Conservation (phyloP, 2,329 filamentous ascomycete genomes). For the Hymenoscyphus albidus region DNA sequence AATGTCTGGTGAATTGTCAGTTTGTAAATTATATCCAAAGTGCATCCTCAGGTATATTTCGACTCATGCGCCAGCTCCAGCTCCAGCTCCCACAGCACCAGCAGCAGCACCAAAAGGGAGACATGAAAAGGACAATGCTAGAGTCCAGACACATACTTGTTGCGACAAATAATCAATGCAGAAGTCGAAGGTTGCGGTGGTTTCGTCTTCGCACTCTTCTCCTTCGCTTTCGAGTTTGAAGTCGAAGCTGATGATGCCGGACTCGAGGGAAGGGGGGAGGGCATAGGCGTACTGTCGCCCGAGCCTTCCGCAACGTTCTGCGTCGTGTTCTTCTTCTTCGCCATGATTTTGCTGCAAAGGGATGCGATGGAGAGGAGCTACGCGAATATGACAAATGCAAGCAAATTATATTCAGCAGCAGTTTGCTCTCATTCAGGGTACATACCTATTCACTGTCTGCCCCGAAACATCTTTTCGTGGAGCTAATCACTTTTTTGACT, state of each 20-base stretch:
- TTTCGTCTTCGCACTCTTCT: constrained; percentile 25
- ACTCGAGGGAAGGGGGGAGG: constrained; percentile 15
- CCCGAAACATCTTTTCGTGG: neutral
- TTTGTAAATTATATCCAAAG: neutral
- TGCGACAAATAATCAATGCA: constrained; percentile 59
- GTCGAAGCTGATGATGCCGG: constrained; percentile 20
- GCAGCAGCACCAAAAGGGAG: neutral
- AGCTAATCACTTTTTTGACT: too few relatives aligned
- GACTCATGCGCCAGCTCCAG: neutral
- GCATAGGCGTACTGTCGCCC: constrained; percentile 15
- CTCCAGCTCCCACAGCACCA: neutral
- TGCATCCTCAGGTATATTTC: neutral
- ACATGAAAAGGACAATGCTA: neutral
- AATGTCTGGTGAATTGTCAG: constrained; percentile 55
- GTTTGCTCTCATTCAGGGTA: neutral
- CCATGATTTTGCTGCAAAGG: constrained; percentile 36
- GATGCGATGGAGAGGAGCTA: neutral
- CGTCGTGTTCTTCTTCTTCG: constrained; percentile 47
- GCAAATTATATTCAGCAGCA: neutral
- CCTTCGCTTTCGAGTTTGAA: constrained; percentile 28
- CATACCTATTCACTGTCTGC: neutral
- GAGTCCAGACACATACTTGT: constrained; percentile 55
- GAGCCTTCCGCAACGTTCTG: constrained; percentile 31
- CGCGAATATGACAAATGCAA: neutral
- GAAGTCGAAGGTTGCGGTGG: constrained; percentile 41